Evolutionary conservation across 345 rosid species (phyloP).

Genomic region (Gossypium herbaceum): DNA sequence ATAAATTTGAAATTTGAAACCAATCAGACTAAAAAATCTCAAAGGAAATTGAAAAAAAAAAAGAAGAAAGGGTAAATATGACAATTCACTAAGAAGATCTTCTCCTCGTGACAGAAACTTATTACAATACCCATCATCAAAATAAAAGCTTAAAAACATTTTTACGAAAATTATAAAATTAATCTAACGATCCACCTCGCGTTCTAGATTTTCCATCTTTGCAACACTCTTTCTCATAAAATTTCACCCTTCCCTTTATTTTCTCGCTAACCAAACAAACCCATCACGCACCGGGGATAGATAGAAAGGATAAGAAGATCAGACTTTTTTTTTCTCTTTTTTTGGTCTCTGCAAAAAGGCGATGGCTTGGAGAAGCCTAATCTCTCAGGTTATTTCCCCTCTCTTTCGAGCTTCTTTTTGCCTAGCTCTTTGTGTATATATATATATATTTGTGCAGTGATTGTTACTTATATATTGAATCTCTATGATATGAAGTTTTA

Average conservation of each 20-base stretch:
- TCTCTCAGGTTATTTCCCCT: slow-evolving; percentile 60
- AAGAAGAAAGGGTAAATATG: neutral
- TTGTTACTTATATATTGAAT: neutral
- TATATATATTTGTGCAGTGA: neutral
- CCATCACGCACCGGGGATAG: neutral
- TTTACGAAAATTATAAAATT: neutral
- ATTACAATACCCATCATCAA: neutral
- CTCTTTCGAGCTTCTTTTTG: neutral
- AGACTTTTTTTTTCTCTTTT: slow-evolving; percentile 1
- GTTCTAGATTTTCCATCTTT: neutral
- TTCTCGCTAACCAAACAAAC: slow-evolving; percentile 26
- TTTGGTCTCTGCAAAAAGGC: slow-evolving; percentile 16
- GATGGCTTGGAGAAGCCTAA: slow-evolving; percentile 93
- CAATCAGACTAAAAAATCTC: too few species aligned
- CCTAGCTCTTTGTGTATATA: neutral
- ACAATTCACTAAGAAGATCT: neutral
- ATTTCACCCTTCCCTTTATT: neutral
- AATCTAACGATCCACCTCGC: neutral
- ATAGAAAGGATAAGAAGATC: slow-evolving; percentile 19
- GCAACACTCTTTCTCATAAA: neutral
- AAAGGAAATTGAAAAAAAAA: neutral
- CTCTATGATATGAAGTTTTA: neutral
- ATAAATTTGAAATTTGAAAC: too few species aligned
- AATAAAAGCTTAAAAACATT: neutral
- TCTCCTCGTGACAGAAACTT: neutral